Conservation (phyloP, 2,329 filamentous ascomycete genomes). For the Clonostachys chloroleuca region DNA sequence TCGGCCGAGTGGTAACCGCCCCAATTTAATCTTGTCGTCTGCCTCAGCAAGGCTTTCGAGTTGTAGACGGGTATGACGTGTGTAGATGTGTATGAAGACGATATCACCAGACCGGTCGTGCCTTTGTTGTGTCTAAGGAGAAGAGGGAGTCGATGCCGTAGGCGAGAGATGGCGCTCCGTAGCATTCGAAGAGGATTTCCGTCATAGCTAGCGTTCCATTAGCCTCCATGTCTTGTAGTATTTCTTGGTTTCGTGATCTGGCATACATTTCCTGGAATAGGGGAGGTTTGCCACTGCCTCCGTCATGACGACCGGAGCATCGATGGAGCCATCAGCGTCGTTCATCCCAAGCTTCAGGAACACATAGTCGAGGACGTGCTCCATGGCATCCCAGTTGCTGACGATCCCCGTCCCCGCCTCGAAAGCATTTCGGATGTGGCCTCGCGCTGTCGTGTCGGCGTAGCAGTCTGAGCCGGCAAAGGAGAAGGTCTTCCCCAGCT, state of each 20-base stretch:
- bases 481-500: slow-evolving; percentile 84
- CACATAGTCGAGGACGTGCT: slow-evolving; percentile 88
- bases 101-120: slow-evolving; percentile 80
- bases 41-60: slow-evolving; percentile 75
- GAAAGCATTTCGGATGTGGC: slow-evolving; percentile 87
- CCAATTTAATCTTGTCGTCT: slow-evolving; percentile 91
- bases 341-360: slow-evolving; percentile 93
- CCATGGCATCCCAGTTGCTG: slow-evolving; percentile 97
- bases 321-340: slow-evolving; percentile 66
- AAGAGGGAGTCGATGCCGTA: slow-evolving; percentile 97
- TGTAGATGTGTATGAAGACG: slow-evolving; percentile 88
- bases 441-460: slow-evolving; percentile 85
- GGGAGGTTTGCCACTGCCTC: slow-evolving; percentile 88
- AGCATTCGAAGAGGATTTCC: slow-evolving; percentile 95
- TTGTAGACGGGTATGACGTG: slow-evolving; percentile 93
- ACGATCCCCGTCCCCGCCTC: slow-evolving; percentile 87
- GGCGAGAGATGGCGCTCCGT: slow-evolving; percentile 81
- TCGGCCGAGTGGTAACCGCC: slow-evolving; percentile 86
- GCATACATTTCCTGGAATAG: slow-evolving; percentile 82
- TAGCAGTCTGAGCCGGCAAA: slow-evolving; percentile 93
- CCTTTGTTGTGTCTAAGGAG: slow-evolving; percentile 88
- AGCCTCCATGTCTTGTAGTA: slow-evolving; percentile 6
- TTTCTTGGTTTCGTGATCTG: background rate
- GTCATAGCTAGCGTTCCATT: slow-evolving; percentile 69
- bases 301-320: slow-evolving; percentile 89